Conservation (phyloP, 2,329 filamentous ascomycete genomes). For the Colletotrichum cereale region DNA sequence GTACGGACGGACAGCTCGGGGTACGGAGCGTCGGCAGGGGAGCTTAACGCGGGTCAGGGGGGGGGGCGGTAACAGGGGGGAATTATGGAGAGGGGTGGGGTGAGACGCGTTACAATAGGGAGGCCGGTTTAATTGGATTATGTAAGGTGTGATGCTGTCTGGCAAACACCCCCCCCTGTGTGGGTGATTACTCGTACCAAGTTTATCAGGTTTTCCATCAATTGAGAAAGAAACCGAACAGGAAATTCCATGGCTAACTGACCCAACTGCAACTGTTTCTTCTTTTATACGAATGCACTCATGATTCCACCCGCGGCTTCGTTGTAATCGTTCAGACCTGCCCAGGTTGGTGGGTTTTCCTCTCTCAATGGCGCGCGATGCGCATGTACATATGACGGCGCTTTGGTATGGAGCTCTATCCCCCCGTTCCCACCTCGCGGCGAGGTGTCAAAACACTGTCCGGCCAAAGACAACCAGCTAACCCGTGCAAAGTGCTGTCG, state of each 20-base stretch:
- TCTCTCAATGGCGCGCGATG: constrained; percentile 48
- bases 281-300: background rate
- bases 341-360: constrained; percentile 1
- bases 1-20: constrained; percentile 11
- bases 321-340: background rate
- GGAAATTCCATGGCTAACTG: background rate
- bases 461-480: background rate
- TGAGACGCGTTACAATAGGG: constrained; percentile 23
- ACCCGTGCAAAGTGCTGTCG: constrained; percentile 53
- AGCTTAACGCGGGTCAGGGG: constrained; percentile 41
- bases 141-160: constrained; percentile 2
- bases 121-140: constrained; percentile 9
- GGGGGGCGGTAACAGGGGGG: constrained; percentile 14
- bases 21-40: constrained; percentile 13
- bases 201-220: background rate
- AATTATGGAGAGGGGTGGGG: background rate
- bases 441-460: background rate
- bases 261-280: background rate
- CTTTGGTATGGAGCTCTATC: constrained; percentile 48
- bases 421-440: background rate
- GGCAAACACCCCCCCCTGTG: background rate
- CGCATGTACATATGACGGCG: constrained; percentile 50
- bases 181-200: background rate
- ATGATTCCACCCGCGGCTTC: constrained; percentile 1
- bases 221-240: background rate